Evolutionary conservation across 805 yeast genomes (phyloP), one percentile per base, ranked within the genome.

Genomic region (Hanseniaspora lachancei): DNA sequence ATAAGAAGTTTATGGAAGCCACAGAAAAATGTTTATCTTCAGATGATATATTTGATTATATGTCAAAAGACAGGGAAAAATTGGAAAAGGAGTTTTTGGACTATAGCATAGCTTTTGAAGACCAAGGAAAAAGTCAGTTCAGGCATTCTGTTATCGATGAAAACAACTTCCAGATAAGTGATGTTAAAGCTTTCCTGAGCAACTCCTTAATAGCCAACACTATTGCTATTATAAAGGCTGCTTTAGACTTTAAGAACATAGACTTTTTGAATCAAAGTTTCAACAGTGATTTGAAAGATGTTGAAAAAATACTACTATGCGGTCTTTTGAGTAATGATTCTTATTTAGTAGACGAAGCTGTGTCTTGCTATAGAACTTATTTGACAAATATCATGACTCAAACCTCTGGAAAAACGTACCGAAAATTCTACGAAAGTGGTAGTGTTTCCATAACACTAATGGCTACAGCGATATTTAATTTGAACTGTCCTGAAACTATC

Each of bases 401-500:
- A 46, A 66, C 73, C 2, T 63, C 64, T 32, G 65, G 60, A 20
- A 60, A 65, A 9, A 47, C 64, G 1, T 63, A 66, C 8, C 58
- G 62, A n/a, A 68, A 69, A 1, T 63, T 69, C n/a, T 65, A 68
- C 46, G 66, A 70, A 1, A 70, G 68, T 51, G 21, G 48, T 39
- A 68, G 69, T 5, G 62, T 70, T 20, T 63, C 76, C 7, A 62
- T 73, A 2, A 71, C 70, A 40, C 59, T 69, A 5, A 60, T 76
- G 36, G 66, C 77, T 0, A 66, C 67, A n/a, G 65, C 66, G 4
- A 58, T 72, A 13, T 62, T 69, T 36, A 70, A 65, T 55, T 57
- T 61, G 35, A 64, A 63, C 38, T 58, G 70, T 5, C 61, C 64
- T 15, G 69, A 63, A 36, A 42, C 61, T 50, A 63, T 5, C 59